Evolutionary conservation across 116 monocot genomes (phyloP), one percentile per base, ranked within the genome.

Genomic region (Posidonia oceanica): DNA sequence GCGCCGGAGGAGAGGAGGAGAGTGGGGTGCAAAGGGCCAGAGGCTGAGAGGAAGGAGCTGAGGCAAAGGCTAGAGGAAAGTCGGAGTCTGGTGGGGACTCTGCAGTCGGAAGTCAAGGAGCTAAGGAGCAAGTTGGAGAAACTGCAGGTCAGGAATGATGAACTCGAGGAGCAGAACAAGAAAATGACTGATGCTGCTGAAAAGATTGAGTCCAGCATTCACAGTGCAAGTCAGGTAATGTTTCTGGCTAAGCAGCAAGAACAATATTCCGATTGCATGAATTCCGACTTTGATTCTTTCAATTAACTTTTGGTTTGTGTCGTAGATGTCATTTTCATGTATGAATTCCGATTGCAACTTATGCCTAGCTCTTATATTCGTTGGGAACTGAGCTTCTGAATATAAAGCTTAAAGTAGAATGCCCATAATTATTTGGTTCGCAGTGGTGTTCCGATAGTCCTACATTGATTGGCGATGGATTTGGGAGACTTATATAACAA

Each of bases 121-220:
- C 21, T 84, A 74, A 84, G 75, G 67, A 79, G 53, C 14, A 72
- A 88, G 66, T 37, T 86, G 55, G 81, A 90, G 80, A 85, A 72
- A 72, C 39, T 94, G 82, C 72, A 76, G 74, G 65, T 63, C 39
- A 11, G 72, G 36, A 87, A 94, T 72, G 23, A 62, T 44, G 76
- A 75, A 78, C 74, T 94, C 44, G 87, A 90, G 68, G 39, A 52
- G 29, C 72, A 87, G 74, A 94, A 87, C 40, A 87, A 66, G n/a
- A 75, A 83, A 48, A 69, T 94, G 14, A 63, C 38, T 10, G 76
- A 78, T 21, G 81, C 90, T 60, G 69, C 83, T 70, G 65, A 61
- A 2, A 81, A 82, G 76, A 85, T 90, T 59, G 42, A 21, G 4
- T 68, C 70, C 29, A 29, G 29, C 5, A 59, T 79, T 8, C 73